These are phyloP conservation scores for Cordyceps javanica DNA, from an alignment of 2,329 filamentous ascomycete species.

Conservation along the genomic window DNA sequence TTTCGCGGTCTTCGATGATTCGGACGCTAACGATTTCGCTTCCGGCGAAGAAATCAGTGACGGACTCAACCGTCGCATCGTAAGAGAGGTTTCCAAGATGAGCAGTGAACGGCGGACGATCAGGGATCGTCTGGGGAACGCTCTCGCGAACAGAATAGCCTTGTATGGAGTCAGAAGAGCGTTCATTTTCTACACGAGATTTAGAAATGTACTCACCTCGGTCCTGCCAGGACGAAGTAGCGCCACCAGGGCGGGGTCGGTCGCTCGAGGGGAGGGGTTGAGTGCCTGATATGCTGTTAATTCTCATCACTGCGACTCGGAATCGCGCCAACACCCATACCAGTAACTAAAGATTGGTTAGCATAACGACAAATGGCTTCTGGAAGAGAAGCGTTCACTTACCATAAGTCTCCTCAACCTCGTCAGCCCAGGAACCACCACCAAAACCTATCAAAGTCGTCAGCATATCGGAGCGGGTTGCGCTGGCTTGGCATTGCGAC, in stretches of 20 bases:
- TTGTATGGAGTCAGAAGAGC: conserved; percentile 25
- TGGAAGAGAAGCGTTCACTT: conserved; percentile 17
- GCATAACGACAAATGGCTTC: conserved; percentile 12
- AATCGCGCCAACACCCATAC: conserved; percentile 23
- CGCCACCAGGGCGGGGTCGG: conserved; percentile 31
- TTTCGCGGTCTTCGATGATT: conserved; percentile 93
- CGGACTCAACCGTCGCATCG: conserved; percentile 77
- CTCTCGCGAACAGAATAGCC: conserved; percentile 64
- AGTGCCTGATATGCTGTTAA: conserved; percentile 36
- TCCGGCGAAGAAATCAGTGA: conserved; percentile 77
- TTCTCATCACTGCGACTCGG: background rate
- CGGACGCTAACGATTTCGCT: conserved; percentile 87
- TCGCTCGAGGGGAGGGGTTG: conserved; percentile 50
- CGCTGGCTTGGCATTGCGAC: conserved; percentile 31
- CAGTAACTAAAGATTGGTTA: conserved; percentile 29
- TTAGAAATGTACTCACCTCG: conserved; percentile 30
- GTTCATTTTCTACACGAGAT: background rate
- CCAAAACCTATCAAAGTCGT: conserved; percentile 37
- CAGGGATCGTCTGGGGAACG: conserved; percentile 67
- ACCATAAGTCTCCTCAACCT: conserved; percentile 89
- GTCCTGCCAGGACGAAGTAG: conserved; percentile 36
- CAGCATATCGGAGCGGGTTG: conserved; percentile 18
- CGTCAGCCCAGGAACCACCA: conserved; percentile 91
- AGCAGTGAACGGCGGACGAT: conserved; percentile 89
- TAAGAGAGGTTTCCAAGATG: conserved; percentile 97